A percentile compares a stretch with the other conserved stretches of the same genome.
These are phyloP conservation scores for Taphrina communis DNA, from an alignment of 1,139 yeast species.

Conservation along the genomic window DNA sequence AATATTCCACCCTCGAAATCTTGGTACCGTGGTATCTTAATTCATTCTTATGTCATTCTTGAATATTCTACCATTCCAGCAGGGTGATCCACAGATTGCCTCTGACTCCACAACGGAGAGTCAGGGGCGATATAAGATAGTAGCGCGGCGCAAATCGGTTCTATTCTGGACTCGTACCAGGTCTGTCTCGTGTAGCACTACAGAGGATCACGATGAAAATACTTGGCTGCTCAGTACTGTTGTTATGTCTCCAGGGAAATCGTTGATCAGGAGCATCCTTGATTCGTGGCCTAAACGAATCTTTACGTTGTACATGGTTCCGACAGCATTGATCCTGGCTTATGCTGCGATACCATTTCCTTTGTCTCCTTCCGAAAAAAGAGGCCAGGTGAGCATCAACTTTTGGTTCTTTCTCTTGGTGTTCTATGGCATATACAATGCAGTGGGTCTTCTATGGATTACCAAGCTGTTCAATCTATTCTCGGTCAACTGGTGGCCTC, in stretches of 20 bases:
- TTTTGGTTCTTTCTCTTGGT: constrained; percentile 44
- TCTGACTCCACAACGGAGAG: background rate
- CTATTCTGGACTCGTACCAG: constrained; percentile 34
- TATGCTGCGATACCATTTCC: constrained; percentile 38
- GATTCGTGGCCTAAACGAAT: constrained; percentile 32
- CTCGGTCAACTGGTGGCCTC: constrained; percentile 45
- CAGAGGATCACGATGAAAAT: constrained; percentile 17
- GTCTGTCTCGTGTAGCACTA: constrained; percentile 5
- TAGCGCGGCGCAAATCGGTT: constrained; percentile 39
- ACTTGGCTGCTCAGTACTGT: constrained; percentile 35
- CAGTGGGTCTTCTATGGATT: constrained; percentile 44
- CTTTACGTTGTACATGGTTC: constrained; percentile 27
- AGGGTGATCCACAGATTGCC: constrained; percentile 39
- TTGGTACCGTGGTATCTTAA: too few relatives aligned
- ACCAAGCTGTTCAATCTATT: constrained; percentile 44
- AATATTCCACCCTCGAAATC: too few relatives aligned
- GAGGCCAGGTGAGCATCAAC: constrained; percentile 24
- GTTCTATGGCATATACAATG: constrained; percentile 44
- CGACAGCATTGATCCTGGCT: constrained; percentile 32
- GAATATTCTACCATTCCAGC: constrained; percentile 42
- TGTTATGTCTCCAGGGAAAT: constrained; percentile 27
- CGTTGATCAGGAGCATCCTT: constrained; percentile 20
- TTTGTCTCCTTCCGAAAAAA: constrained; percentile 6
- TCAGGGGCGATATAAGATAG: constrained; percentile 36
- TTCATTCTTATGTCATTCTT: constrained; percentile 40